Evolutionary conservation across 768 basidiomycete genomes (phyloP), one percentile per base, ranked within the genome.

Genomic region (Leucocoprinus birnbaumii): DNA sequence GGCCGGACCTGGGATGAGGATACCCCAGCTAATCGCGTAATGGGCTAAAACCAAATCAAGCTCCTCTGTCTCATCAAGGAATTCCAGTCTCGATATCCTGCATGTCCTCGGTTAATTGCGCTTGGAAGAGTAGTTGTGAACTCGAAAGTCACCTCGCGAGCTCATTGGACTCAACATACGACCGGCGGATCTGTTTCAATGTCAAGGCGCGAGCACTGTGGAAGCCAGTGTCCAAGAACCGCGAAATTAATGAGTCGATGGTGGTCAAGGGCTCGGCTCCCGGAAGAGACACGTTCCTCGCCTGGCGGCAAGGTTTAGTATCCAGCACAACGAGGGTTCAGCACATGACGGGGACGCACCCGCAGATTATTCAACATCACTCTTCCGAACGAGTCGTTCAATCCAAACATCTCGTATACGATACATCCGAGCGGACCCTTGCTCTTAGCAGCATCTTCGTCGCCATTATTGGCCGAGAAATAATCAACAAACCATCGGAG

Each of bases 41-140:
- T 98, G 95, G 2, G 78, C 78, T 26, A 97, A 73, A 1, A 98
- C 89, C 3, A 99, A 79, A 55, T 94, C 89, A 18, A 99, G 78
- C 69, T 98, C 96, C 68, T 99, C 96, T 8, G 94, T 76, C 69
- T 99, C 95, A 65, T 98, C 96, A 3, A 99, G 78, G 69, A 91
- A 78, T 66, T 98, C 96, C 14, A 97, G 76, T 53, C 71, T 74
- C 0, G 89, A 80, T 63, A 95, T 87, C 62, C 94, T 94, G 52
- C 48, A 38, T 35, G 48, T 25, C 35, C 26, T 35, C 48, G 53
- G 51, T 22, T 27, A n/a, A n/a, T n/a, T n/a, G n/a, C 45, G 22
- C 37, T 25, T 22, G 16, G 38, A 42, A 37, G n/a, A 19, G 25
- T 41, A 38, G 3, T 51, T 13, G 25, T 24, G 38, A 48, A 51